Conservation (phyloP, 495 filamentous ascomycete genomes). For the Tetracladium marchalianum region DNA sequence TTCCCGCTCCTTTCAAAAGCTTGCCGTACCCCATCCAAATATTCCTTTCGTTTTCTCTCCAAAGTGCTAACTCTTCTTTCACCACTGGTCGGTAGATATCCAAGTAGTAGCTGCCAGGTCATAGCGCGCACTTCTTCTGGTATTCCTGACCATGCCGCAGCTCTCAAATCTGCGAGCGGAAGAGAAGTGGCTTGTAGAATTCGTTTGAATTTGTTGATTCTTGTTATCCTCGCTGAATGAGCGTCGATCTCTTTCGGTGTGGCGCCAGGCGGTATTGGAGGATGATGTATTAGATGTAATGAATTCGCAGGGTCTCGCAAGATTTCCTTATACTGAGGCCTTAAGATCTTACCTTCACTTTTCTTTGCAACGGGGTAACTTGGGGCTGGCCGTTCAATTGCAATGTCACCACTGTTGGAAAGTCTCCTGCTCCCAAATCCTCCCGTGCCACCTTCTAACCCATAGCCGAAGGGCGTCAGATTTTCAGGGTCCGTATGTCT, state of each 20-base stretch:
- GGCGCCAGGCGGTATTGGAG: slow-evolving; percentile 62
- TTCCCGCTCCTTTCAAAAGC: slow-evolving; percentile 72
- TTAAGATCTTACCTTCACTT: slow-evolving; percentile 84
- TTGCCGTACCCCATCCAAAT: slow-evolving; percentile 89
- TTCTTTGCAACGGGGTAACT: slow-evolving; percentile 82
- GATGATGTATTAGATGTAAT: slow-evolving; percentile 86
- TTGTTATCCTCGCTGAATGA: slow-evolving; percentile 76
- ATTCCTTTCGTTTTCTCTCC: slow-evolving; percentile 93
- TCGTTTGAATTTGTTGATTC: slow-evolving; percentile 98
- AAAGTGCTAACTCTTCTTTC: slow-evolving; percentile 84
- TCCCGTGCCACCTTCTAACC: slow-evolving; percentile 28
- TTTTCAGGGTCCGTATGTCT: slow-evolving; percentile 10
- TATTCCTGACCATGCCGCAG: slow-evolving; percentile 85
- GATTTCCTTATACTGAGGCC: slow-evolving; percentile 96
- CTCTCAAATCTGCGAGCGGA: slow-evolving; percentile 69
- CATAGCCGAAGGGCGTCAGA: slow-evolving; percentile 14
- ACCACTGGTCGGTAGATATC: slow-evolving; percentile 89
- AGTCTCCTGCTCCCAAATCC: slow-evolving; percentile 28
- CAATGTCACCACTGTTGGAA: slow-evolving; percentile 82
- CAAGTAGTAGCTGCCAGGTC: slow-evolving; percentile 94
- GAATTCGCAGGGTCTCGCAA: slow-evolving; percentile 92
- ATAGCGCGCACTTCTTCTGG: slow-evolving; percentile 93
- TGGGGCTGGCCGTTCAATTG: slow-evolving; percentile 78
- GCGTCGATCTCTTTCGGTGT: slow-evolving; percentile 76
- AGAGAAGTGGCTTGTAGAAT: slow-evolving; percentile 88